Conservation (phyloP, 208 protist species). For the Wallacemonas sp. region DNA sequence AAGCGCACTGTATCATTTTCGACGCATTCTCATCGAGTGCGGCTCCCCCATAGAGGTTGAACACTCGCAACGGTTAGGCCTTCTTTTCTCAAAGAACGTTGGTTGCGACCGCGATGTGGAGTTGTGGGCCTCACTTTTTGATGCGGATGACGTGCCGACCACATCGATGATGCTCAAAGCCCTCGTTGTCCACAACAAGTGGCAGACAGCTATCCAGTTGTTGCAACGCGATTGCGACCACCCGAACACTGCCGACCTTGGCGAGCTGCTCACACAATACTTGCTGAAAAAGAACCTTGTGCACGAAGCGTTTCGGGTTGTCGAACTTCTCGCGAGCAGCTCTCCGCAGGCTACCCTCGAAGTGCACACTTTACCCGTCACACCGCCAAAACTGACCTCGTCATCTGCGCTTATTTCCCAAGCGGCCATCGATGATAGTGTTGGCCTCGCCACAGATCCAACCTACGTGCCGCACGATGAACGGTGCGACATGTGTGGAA, state of each 20-base stretch:
- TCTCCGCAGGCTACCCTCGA: not conserved
- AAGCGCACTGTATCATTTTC: constrained; percentile 47
- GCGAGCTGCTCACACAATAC: constrained; percentile 38
- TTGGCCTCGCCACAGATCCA: constrained; percentile 33
- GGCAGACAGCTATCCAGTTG: constrained; percentile 51
- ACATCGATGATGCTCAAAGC: constrained; percentile 66
- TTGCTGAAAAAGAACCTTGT: constrained; percentile 31
- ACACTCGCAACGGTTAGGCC: constrained; percentile 58
- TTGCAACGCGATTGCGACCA: constrained; percentile 33
- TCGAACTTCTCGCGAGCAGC: not conserved
- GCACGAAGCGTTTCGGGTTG: constrained; percentile 7
- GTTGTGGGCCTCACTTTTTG: constrained; percentile 59
- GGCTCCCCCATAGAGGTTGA: constrained; percentile 55
- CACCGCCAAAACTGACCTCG: not conserved
- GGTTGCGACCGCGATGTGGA: constrained; percentile 39
- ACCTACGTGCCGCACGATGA: constrained; percentile 39
- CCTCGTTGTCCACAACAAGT: constrained; percentile 58
- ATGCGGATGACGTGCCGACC: constrained; percentile 53
- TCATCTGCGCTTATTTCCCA: constrained; percentile 3
- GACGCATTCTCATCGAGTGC: constrained; percentile 62
- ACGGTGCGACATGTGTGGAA: constrained; percentile 17
- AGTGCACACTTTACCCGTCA: not conserved
- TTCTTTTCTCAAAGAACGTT: constrained; percentile 52
- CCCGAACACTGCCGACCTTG: constrained; percentile 17
- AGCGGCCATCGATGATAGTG: constrained; percentile 16